A percentile compares a stretch with the other conserved stretches of the same genome.
phyloP scores from a whole-genome alignment of 148 eudicot genomes.

The Arbutus unedo region DNA sequence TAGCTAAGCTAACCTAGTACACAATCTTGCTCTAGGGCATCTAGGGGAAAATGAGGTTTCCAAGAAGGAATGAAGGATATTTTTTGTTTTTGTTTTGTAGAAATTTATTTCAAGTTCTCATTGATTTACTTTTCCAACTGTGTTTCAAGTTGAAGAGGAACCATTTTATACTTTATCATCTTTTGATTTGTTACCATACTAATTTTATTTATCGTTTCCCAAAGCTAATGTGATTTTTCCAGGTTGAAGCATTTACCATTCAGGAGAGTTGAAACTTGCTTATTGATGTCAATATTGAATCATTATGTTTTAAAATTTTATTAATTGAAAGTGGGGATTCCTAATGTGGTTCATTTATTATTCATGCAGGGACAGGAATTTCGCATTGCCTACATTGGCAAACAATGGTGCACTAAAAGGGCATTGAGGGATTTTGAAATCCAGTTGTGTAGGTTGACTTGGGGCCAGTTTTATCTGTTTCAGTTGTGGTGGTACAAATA shows the following conservation, averaged over 20 bases:
- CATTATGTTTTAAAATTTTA: background rate
- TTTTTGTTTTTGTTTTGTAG: background rate
- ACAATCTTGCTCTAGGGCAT: too few species aligned
- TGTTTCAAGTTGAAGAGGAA: slow-evolving; percentile 14
- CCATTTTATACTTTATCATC: background rate
- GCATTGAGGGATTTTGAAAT: background rate
- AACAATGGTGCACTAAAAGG: background rate
- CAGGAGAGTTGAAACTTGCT: slow-evolving; percentile 32
- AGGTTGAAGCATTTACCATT: slow-evolving; percentile 35
- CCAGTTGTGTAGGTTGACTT: background rate
- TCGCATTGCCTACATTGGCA: background rate
- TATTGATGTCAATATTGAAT: slow-evolving; percentile 14
- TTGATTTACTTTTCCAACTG: background rate
- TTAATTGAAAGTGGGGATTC: background rate
- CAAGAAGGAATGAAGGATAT: background rate
- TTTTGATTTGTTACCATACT: background rate
- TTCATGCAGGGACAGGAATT: slow-evolving; percentile 4
- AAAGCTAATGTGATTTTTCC: slow-evolving; percentile 33
- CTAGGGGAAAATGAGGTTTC: too few species aligned
- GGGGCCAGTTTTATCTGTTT: background rate
- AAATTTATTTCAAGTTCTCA: background rate
- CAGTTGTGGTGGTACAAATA: background rate
- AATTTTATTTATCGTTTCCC: slow-evolving; percentile 30
- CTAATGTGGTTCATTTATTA: background rate
- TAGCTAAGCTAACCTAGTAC: too few species aligned